These are phyloP conservation scores for Aspergillus sp. DNA, from an alignment of 2,329 filamentous ascomycete species.

Conservation along the genomic window DNA sequence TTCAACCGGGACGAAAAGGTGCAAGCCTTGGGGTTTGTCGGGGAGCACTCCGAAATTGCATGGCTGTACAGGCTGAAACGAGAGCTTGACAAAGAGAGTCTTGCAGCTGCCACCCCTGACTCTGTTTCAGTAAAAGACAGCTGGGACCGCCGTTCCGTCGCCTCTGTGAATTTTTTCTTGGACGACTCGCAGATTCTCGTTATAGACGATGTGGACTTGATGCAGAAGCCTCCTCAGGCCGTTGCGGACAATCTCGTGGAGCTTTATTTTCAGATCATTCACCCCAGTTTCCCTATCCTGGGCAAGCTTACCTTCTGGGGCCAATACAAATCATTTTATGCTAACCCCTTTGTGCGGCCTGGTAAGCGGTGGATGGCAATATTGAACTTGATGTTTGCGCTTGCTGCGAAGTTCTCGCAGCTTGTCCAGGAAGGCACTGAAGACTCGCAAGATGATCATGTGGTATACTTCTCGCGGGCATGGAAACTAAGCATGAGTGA, in stretches of 20 bases:
- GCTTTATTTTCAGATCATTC: conserved; percentile 32
- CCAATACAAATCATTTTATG: conserved; percentile 33
- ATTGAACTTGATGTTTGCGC: conserved; percentile 39
- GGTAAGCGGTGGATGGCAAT: conserved; percentile 36
- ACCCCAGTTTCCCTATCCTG: conserved; percentile 37
- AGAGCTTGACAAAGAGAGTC: conserved; percentile 20
- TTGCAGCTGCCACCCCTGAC: conserved; percentile 5
- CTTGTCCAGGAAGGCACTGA: conserved; percentile 20
- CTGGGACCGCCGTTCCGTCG: conserved; percentile 19
- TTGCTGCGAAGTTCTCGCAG: conserved; percentile 30
- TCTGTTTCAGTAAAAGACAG: conserved; percentile 11
- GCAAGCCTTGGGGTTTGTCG: conserved; percentile 35
- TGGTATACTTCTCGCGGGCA: conserved; percentile 37
- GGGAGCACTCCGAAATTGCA: conserved; percentile 38
- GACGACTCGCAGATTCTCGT: conserved; percentile 31
- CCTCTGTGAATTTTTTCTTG: conserved; percentile 32
- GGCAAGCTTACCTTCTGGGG: conserved; percentile 31
- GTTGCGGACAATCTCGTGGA: conserved; percentile 34
- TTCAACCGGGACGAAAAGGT: conserved; percentile 34
- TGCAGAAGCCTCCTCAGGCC: conserved; percentile 27
- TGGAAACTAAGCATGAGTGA: conserved; percentile 33
- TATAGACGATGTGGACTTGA: conserved; percentile 28
- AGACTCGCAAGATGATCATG: conserved; percentile 24
- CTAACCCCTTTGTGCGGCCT: conserved; percentile 23
- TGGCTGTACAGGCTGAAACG: conserved; percentile 38